These are phyloP conservation scores for Dysphania ambrosioides DNA, from an alignment of 148 eudicot species.

Conservation along the genomic window DNA sequence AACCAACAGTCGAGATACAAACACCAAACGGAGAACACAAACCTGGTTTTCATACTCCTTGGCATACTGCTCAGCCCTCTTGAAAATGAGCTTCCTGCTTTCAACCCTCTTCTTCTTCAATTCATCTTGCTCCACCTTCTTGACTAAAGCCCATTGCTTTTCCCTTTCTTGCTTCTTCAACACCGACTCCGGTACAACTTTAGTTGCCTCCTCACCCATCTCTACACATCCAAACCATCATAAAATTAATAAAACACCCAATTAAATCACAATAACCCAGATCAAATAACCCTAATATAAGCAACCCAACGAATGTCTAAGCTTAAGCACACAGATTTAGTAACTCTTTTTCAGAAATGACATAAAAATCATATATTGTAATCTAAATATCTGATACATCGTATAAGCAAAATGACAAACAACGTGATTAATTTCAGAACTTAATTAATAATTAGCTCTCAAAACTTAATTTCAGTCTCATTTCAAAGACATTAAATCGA, in stretches of 20 bases:
- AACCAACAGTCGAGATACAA: background rate
- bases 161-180: conserved; percentile 77
- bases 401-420: too few species aligned
- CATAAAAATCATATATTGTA: too few species aligned
- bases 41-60: conserved; percentile 58
- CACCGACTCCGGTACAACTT: conserved; percentile 73
- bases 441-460: too few species aligned
- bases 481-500: too few species aligned
- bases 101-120: conserved; percentile 58
- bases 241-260: background rate
- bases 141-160: conserved; percentile 63
- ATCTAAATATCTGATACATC: too few species aligned
- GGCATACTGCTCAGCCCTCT: conserved; percentile 60
- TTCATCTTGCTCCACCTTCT: conserved; percentile 9
- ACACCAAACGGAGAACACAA: background rate
- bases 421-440: too few species aligned
- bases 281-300: background rate
- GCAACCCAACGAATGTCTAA: background rate
- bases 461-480: too few species aligned
- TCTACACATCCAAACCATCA: conserved; percentile 17
- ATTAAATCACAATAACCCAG: background rate
- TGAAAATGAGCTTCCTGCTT: conserved; percentile 63
- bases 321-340: too few species aligned
- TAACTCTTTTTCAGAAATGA: too few species aligned
- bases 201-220: conserved; percentile 48